These are phyloP conservation scores for Dactylellina sp. DNA, from an alignment of 2,329 filamentous ascomycete genomes.

Conservation along the genomic window DNA sequence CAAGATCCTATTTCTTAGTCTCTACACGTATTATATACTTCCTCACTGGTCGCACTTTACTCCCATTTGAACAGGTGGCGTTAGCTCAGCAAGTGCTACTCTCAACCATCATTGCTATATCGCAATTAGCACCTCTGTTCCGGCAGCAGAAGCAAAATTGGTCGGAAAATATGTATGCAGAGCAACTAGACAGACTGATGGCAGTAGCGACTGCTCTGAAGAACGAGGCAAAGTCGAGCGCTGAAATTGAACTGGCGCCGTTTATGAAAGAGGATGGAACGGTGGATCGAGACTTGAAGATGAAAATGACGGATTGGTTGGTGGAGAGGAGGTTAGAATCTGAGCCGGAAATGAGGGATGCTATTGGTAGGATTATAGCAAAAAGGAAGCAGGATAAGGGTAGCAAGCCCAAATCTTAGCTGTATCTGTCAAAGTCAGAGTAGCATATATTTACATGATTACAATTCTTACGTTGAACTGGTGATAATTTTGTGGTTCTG, in stretches of 20 bases:
- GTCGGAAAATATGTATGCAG: constrained; percentile 60
- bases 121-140: constrained; percentile 80
- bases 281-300: constrained; percentile 72
- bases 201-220: constrained; percentile 72
- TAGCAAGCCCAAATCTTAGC: constrained; percentile 67
- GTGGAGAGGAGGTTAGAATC: constrained; percentile 84
- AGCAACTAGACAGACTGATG: constrained; percentile 75
- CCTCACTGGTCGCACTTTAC: constrained; percentile 68
- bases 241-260: constrained; percentile 83
- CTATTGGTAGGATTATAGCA: constrained; percentile 76
- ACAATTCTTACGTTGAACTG: background rate
- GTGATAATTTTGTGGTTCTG: too few relatives aligned
- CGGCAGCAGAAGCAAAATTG: constrained; percentile 64
- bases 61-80: constrained; percentile 85
- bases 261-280: constrained; percentile 78
- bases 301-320: constrained; percentile 84
- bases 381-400: constrained; percentile 70
- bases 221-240: constrained; percentile 75
- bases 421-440: background rate
- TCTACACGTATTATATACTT: constrained; percentile 68
- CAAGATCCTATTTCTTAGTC: constrained; percentile 61
- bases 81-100: constrained; percentile 81
- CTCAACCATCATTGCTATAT: constrained; percentile 84
- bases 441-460: background rate
- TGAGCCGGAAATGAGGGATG: constrained; percentile 84